These are phyloP conservation scores for Harringtonia lauricola DNA, from an alignment of 2,329 filamentous ascomycete species.

Conservation along the genomic window DNA sequence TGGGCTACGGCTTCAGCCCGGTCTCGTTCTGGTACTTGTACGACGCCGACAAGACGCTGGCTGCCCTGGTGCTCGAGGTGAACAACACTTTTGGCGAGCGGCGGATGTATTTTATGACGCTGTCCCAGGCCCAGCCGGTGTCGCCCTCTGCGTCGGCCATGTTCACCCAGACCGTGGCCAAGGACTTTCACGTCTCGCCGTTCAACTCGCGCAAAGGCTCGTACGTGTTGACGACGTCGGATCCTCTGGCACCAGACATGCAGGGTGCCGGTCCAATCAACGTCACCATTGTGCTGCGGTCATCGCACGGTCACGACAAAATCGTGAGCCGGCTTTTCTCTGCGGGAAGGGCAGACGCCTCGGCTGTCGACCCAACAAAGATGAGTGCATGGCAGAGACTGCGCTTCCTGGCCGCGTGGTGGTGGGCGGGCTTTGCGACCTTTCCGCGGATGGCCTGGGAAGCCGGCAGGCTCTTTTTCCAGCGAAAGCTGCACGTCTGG, in stretches of 20 bases:
- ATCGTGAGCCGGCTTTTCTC: conserved; percentile 50
- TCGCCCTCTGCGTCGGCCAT: conserved; percentile 7
- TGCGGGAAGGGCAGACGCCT: too few relatives aligned
- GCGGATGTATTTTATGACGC: conserved; percentile 47
- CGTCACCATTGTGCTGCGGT: conserved; percentile 48
- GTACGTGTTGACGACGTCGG: conserved; percentile 38
- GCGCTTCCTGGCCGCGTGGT: conserved; percentile 44
- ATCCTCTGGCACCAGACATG: conserved; percentile 32
- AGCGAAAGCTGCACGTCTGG: conserved; percentile 49
- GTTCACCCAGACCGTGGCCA: conserved; percentile 46
- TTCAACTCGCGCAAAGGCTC: conserved; percentile 54
- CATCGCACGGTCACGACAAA: conserved; percentile 49
- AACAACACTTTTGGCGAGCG: conserved; percentile 70
- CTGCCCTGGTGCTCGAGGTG: conserved; percentile 59
- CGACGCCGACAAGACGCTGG: conserved; percentile 40
- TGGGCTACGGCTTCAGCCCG: conserved; percentile 64
- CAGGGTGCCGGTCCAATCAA: conserved; percentile 34
- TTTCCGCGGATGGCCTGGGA: conserved; percentile 55
- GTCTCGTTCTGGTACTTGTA: conserved; percentile 77
- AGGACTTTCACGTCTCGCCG: conserved; percentile 68
- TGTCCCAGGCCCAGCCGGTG: background rate
- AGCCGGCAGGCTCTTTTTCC: conserved; percentile 45
- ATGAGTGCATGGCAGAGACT: conserved; percentile 32
- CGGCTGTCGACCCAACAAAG: conserved; percentile 35
- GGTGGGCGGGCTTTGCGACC: conserved; percentile 56